Evolutionary conservation across 805 yeast species (phyloP).

Genomic region (Suhomyces sp.): DNA sequence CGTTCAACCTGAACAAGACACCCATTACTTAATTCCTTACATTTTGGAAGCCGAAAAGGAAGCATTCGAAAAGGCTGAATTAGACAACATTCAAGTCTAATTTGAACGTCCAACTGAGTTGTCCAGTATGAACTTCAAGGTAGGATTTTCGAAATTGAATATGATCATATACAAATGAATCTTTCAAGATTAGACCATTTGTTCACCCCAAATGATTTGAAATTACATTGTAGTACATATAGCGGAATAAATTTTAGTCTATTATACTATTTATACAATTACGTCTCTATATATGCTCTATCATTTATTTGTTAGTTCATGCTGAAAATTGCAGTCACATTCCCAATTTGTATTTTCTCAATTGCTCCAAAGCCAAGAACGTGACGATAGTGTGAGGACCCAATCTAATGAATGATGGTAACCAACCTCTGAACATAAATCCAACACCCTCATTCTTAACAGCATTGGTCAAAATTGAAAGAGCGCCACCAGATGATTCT

Average conservation of each 20-base stretch:
- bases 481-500: slow-evolving; percentile 42
- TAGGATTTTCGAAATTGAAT: background rate
- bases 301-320: background rate
- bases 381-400: slow-evolving; percentile 80
- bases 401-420: slow-evolving; percentile 78
- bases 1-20: slow-evolving; percentile 75
- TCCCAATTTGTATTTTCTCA: slow-evolving; percentile 53
- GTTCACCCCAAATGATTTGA: background rate
- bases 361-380: slow-evolving; percentile 64
- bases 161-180: background rate
- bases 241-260: background rate
- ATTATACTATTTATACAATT: background rate
- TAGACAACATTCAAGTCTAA: slow-evolving; percentile 65
- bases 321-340: slow-evolving; percentile 22
- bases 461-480: slow-evolving; percentile 50
- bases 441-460: slow-evolving; percentile 68
- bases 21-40: slow-evolving; percentile 81
- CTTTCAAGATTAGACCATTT: background rate
- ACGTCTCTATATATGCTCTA: background rate
- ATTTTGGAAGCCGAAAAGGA: slow-evolving; percentile 93
- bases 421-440: slow-evolving; percentile 89
- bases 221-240: background rate
- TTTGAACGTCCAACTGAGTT: background rate
- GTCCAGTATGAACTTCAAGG: background rate
- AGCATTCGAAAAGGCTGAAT: slow-evolving; percentile 78